These are phyloP conservation scores for Alternaria sp. DNA, from an alignment of 2,329 filamentous ascomycete species.

Conservation along the genomic window DNA sequence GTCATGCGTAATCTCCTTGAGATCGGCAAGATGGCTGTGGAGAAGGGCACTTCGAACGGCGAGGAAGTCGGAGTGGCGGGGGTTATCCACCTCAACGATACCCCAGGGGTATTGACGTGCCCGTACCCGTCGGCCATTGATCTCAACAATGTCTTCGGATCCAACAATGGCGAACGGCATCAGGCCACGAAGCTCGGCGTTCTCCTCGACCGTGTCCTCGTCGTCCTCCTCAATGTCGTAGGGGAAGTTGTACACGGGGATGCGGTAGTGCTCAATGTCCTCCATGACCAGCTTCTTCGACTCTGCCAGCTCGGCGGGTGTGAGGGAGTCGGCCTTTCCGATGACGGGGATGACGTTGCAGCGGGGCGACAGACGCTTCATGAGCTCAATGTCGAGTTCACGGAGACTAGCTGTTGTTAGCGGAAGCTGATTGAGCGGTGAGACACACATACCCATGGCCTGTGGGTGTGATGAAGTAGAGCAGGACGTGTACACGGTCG, in stretches of 20 bases:
- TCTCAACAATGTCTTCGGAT: constrained; percentile 93
- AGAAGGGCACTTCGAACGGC: constrained; percentile 95
- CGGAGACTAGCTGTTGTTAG: constrained; percentile 72
- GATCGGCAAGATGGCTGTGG: constrained; percentile 95
- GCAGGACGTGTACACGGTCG: constrained; percentile 96
- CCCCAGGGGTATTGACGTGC: constrained; percentile 99
- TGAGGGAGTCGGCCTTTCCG: constrained; percentile 96
- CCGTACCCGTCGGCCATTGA: constrained; percentile 89
- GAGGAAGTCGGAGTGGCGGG: constrained; percentile 97
- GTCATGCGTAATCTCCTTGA: constrained; percentile 99
- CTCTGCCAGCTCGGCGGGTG: constrained; percentile 93
- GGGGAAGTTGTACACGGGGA: constrained; percentile 99
- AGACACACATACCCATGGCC: constrained; percentile 77
- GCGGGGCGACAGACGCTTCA: constrained; percentile 97
- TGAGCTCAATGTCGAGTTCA: constrained; percentile 98
- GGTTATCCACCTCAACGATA: constrained; percentile 98
- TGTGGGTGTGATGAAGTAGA: constrained; percentile 99
- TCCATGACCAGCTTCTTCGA: constrained; percentile 99
- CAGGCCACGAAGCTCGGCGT: constrained; percentile 92
- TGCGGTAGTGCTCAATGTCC: constrained; percentile 99
- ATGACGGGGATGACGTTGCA: constrained; percentile 99
- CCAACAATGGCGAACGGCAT: constrained; percentile 99
- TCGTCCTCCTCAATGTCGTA: constrained; percentile 99
- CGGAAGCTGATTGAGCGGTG: not conserved
- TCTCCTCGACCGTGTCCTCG: constrained; percentile 98